phyloP scores from a whole-genome alignment of 768 basidiomycete genomes.

The Lactifluus hygrophoroides region DNA sequence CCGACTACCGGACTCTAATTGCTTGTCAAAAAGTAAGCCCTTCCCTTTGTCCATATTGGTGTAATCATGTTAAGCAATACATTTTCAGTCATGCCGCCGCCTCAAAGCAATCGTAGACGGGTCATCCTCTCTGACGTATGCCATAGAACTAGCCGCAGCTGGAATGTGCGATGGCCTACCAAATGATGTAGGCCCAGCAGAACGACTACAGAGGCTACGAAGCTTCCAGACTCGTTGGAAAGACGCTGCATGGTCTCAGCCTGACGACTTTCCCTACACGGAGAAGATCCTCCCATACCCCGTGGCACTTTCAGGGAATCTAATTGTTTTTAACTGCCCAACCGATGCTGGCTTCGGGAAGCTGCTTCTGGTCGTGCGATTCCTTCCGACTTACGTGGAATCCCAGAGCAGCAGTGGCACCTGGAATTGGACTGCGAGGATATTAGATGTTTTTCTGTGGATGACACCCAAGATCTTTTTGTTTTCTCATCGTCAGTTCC shows the following conservation, averaged over 20 bases:
- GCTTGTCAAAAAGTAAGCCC: no score
- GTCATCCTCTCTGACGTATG: background rate
- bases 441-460: background rate
- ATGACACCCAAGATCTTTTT: conserved; percentile 7
- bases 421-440: background rate
- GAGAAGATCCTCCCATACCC: background rate
- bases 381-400: conserved; percentile 1
- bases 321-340: background rate
- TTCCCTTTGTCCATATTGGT: no score
- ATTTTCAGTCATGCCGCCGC: background rate
- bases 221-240: background rate
- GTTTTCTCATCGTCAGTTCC: background rate
- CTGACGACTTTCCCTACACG: background rate
- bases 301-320: background rate
- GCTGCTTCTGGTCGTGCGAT: background rate
- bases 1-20: no score
- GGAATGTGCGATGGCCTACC: conserved; percentile 1
- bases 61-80: no score
- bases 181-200: background rate
- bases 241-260: background rate
- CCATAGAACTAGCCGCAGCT: background rate
- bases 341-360: background rate
- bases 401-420: background rate
- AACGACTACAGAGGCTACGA: background rate
- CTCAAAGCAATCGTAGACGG: background rate